These are phyloP conservation scores for Fusarium irregulare DNA, from an alignment of 2,329 filamentous ascomycete species.

Conservation along the genomic window DNA sequence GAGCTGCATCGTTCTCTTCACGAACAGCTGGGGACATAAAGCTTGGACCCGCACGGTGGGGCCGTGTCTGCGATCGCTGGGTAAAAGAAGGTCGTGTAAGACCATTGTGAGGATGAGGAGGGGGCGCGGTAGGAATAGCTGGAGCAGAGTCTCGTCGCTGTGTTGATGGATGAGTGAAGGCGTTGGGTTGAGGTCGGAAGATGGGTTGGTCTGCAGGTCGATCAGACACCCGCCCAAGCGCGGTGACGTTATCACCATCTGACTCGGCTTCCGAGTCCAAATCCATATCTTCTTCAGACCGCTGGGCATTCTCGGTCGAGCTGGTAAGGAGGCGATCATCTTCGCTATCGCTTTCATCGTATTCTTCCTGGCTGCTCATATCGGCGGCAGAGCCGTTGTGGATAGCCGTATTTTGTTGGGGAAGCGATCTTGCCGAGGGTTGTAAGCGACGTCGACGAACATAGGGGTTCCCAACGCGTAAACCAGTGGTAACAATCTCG, in stretches of 20 bases:
- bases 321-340: conserved; percentile 76
- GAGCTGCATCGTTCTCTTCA: conserved; percentile 90
- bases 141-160: conserved; percentile 63
- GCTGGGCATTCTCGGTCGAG: conserved; percentile 65
- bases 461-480: conserved; percentile 77
- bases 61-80: conserved; percentile 60
- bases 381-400: conserved; percentile 58
- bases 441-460: conserved; percentile 67
- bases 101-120: conserved; percentile 62
- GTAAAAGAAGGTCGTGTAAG: conserved; percentile 63
- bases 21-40: conserved; percentile 80
- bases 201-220: conserved; percentile 59
- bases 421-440: conserved; percentile 48
- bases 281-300: conserved; percentile 53
- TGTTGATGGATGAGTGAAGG: conserved; percentile 81
- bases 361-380: conserved; percentile 90
- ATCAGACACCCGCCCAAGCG: conserved; percentile 73
- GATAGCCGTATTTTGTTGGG: conserved; percentile 56
- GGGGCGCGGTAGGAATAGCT: conserved; percentile 56
- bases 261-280: conserved; percentile 62
- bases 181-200: conserved; percentile 91
- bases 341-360: conserved; percentile 92
- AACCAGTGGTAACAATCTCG: conserved; percentile 90
- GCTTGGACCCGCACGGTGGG: conserved; percentile 63
- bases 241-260: conserved; percentile 82